Conservation (phyloP, 2,329 filamentous ascomycete genomes). For the Fusarium camptoceras region DNA sequence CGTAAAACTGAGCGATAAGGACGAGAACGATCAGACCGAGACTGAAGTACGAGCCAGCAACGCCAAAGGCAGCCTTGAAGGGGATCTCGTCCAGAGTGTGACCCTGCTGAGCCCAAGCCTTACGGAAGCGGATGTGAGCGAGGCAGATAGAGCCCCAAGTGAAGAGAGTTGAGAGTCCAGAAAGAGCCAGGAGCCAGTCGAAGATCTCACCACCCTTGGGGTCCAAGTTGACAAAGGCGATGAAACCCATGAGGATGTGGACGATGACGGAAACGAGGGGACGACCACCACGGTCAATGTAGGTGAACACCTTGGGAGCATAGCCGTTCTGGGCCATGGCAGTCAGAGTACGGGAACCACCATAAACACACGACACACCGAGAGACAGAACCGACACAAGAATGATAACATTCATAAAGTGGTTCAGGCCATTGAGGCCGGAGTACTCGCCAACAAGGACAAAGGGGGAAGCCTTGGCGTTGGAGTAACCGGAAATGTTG, state of each 20-base stretch:
- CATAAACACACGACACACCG: constrained; percentile 66
- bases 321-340: constrained; percentile 67
- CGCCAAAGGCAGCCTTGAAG: constrained; percentile 69
- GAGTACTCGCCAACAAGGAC: constrained; percentile 64
- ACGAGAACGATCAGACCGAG: constrained; percentile 67
- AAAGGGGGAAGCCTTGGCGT: constrained; percentile 60
- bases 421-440: constrained; percentile 60
- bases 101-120: constrained; percentile 69
- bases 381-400: constrained; percentile 66
- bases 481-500: constrained; percentile 42
- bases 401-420: constrained; percentile 67
- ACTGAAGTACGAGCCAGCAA: constrained; percentile 73
- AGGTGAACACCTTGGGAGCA: constrained; percentile 64
- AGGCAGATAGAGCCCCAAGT: constrained; percentile 75
- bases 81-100: constrained; percentile 75
- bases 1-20: constrained; percentile 67
- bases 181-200: constrained; percentile 73
- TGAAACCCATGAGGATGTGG: constrained; percentile 60
- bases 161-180: constrained; percentile 72
- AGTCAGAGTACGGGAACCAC: constrained; percentile 66
- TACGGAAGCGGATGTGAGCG: constrained; percentile 72
- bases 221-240: constrained; percentile 61
- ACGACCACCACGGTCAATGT: constrained; percentile 65
- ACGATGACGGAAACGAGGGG: constrained; percentile 59
- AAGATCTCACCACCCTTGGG: constrained; percentile 66